These are phyloP conservation scores for Pichia sp. DNA, from an alignment of 1,139 yeast species.

Conservation along the genomic window DNA sequence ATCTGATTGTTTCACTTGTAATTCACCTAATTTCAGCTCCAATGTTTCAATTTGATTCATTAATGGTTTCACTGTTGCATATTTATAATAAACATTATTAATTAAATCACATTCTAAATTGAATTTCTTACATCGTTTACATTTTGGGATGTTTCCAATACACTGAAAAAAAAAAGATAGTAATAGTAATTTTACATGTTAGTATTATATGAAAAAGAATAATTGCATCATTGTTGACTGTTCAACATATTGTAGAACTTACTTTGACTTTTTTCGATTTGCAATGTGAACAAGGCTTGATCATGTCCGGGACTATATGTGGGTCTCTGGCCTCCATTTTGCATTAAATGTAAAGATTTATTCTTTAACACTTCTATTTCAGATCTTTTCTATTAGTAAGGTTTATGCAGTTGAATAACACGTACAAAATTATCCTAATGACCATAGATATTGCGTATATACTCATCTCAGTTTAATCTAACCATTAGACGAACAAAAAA, in stretches of 20 bases:
- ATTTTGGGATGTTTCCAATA: constrained; percentile 17
- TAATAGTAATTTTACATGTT: neutral
- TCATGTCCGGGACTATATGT: constrained; percentile 12
- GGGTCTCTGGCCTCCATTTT: neutral
- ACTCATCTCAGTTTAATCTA: too few relatives aligned
- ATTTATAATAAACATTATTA: constrained; percentile 18
- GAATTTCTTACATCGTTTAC: constrained; percentile 18
- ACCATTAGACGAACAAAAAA: too few relatives aligned
- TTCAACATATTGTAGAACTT: neutral
- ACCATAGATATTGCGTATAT: too few relatives aligned
- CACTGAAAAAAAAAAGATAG: constrained; percentile 12
- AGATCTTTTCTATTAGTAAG: too few relatives aligned
- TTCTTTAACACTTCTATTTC: neutral
- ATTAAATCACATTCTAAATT: constrained; percentile 16
- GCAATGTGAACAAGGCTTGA: constrained; percentile 19
- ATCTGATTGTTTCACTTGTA: neutral
- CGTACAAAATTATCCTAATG: too few relatives aligned
- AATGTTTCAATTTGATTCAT: constrained; percentile 8
- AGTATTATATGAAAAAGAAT: neutral
- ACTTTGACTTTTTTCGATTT: constrained; percentile 20
- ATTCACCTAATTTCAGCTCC: constrained; percentile 8
- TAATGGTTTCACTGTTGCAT: constrained; percentile 17
- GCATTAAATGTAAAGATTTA: neutral
- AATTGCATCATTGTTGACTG: neutral
- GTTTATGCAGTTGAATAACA: too few relatives aligned